phyloP scores from a whole-genome alignment of 208 protist species.

The Acanthamoeba rhysodes region DNA sequence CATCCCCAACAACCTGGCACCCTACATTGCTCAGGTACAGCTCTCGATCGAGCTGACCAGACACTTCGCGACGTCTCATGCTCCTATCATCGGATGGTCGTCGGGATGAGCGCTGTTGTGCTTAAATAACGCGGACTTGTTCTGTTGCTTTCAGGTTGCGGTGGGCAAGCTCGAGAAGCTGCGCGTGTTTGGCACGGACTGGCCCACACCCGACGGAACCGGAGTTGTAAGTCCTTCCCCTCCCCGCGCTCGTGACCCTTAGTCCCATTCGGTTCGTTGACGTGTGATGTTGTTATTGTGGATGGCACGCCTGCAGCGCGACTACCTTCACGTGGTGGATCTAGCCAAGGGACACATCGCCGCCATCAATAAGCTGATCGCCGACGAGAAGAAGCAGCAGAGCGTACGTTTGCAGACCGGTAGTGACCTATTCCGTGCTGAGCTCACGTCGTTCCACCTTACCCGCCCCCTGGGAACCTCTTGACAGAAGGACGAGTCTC shows the following conservation, averaged over 20 bases:
- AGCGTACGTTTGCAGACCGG: background rate
- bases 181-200: constrained; percentile 90
- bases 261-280: background rate
- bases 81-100: too few species aligned
- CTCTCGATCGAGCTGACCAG: too few species aligned
- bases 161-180: constrained; percentile 63
- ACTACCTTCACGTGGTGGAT: constrained; percentile 99
- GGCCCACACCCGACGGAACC: constrained; percentile 96
- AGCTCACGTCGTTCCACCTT: background rate
- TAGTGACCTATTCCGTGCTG: background rate
- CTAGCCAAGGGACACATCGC: constrained; percentile 96
- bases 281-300: too few species aligned
- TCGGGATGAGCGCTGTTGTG: background rate
- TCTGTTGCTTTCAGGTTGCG: constrained; percentile 84
- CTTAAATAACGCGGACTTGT: constrained; percentile 84
- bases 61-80: too few species aligned
- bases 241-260: background rate
- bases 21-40: constrained; percentile 94
- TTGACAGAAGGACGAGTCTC: background rate
- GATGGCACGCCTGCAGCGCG: constrained; percentile 87
- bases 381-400: constrained; percentile 38
- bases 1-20: constrained; percentile 98
- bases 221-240: constrained; percentile 83
- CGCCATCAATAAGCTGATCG: constrained; percentile 88
- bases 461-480: background rate